These are phyloP conservation scores for Coelastrella sp. DNA, from an alignment of 139 green algal species.

Conservation along the genomic window DNA sequence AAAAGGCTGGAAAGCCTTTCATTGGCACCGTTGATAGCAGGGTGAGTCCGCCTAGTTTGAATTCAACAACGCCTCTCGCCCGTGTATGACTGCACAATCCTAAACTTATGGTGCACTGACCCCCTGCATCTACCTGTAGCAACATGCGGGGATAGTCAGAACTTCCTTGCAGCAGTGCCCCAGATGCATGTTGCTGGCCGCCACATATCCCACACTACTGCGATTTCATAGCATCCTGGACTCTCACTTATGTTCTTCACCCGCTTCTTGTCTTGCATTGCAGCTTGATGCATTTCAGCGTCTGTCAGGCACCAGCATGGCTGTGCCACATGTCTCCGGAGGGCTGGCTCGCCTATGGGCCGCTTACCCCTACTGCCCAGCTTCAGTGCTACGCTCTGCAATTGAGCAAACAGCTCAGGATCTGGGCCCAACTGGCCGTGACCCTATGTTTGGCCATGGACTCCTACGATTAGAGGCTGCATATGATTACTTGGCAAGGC, in stretches of 20 bases:
- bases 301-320: constrained; percentile 43
- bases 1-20: background rate
- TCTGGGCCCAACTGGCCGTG: background rate
- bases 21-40: background rate
- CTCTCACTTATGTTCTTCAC: background rate
- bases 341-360: constrained; percentile 31
- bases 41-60: background rate
- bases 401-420: constrained; percentile 28
- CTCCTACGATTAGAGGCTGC: constrained; percentile 24
- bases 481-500: constrained; percentile 20
- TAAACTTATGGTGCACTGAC: no score
- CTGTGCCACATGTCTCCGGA: constrained; percentile 33
- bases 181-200: no score
- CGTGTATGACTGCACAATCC: no score
- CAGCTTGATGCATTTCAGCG: constrained; percentile 19
- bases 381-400: background rate
- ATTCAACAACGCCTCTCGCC: no score
- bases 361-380: constrained; percentile 25
- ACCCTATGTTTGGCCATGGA: constrained; percentile 12
- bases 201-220: no score
- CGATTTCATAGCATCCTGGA: no score
- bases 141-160: no score
- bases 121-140: no score
- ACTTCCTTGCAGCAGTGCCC: no score
- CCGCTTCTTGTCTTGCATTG: background rate